Conservation (phyloP, 1,284 basidiomycete genomes). For the Irpex lacteus region DNA sequence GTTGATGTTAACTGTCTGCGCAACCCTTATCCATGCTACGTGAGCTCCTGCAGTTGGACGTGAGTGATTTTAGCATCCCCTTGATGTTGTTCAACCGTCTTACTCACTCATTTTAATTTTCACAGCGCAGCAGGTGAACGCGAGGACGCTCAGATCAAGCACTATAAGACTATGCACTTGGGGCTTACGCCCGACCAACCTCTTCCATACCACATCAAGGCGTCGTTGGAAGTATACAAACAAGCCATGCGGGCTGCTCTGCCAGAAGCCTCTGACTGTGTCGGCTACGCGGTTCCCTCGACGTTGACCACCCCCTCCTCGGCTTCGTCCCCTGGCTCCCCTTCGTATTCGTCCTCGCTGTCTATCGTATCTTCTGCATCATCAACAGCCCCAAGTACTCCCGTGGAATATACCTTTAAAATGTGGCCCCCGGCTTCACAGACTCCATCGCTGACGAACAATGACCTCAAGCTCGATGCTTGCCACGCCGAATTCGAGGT, state of each 20-base stretch:
- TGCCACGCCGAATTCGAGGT: not conserved
- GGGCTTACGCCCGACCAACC: not conserved
- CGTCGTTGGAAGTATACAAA: not conserved
- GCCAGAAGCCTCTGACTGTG: not conserved
- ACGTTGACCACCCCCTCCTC: not conserved
- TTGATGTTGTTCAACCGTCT: not conserved
- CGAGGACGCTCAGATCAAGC: not conserved
- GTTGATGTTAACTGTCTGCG: not conserved
- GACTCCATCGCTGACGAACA: not conserved
- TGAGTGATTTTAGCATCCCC: not conserved
- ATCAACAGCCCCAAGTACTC: not conserved
- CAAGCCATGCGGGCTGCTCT: not conserved
- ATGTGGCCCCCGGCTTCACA: not conserved
- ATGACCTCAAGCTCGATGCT: not conserved
- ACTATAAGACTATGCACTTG: not conserved
- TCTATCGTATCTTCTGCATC: not conserved
- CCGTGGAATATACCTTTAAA: not conserved
- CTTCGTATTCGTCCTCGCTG: not conserved
- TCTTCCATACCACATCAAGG: not conserved
- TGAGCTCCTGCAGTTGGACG: not conserved
- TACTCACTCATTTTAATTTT: not conserved
- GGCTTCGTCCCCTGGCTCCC: not conserved
- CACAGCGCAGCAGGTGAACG: not conserved
- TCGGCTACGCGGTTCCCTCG: not conserved
- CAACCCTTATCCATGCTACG: not conserved